phyloP scores from a whole-genome alignment of 164 flowering plant species.

The Nymphaea colorata region DNA sequence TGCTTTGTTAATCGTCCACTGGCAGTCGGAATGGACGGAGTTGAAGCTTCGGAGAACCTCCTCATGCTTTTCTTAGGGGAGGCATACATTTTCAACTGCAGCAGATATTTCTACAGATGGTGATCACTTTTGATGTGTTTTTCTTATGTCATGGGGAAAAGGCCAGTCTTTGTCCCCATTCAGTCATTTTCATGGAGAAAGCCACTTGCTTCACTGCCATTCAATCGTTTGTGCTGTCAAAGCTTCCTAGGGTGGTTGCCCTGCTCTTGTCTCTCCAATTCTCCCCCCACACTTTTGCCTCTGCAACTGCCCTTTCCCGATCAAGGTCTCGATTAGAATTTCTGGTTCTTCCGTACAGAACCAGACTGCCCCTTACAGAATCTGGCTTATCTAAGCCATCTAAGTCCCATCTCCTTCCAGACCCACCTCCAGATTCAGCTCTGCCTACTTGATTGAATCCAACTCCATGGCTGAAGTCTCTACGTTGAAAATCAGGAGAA shows the following conservation, averaged over 20 bases:
- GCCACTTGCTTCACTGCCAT: neutral
- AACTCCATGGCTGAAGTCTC: slow-evolving; percentile 32
- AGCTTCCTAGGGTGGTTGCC: slow-evolving; percentile 45
- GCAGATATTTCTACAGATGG: too few species aligned
- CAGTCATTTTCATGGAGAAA: neutral
- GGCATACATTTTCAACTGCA: too few species aligned
- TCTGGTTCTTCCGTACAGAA: slow-evolving; percentile 33
- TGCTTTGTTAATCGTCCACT: too few species aligned
- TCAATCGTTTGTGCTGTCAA: slow-evolving; percentile 50
- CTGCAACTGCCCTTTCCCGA: slow-evolving; percentile 85
- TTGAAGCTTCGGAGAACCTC: too few species aligned
- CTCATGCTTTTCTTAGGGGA: too few species aligned
- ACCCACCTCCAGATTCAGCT: slow-evolving; percentile 50
- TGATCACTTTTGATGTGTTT: too few species aligned
- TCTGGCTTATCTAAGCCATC: slow-evolving; percentile 69
- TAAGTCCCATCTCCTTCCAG: slow-evolving; percentile 52
- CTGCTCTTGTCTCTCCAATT: slow-evolving; percentile 74
- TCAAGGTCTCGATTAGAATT: slow-evolving; percentile 39
- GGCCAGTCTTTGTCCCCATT: too few species aligned
- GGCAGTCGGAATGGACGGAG: too few species aligned
- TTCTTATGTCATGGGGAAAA: too few species aligned
- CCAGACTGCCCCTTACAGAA: slow-evolving; percentile 54
- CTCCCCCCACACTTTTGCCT: slow-evolving; percentile 97
- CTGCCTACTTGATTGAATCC: slow-evolving; percentile 18
- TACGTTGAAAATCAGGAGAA: slow-evolving; percentile 58